Evolutionary conservation across 2,329 filamentous ascomycete genomes (phyloP).

Genomic region (Penicillium sp.): DNA sequence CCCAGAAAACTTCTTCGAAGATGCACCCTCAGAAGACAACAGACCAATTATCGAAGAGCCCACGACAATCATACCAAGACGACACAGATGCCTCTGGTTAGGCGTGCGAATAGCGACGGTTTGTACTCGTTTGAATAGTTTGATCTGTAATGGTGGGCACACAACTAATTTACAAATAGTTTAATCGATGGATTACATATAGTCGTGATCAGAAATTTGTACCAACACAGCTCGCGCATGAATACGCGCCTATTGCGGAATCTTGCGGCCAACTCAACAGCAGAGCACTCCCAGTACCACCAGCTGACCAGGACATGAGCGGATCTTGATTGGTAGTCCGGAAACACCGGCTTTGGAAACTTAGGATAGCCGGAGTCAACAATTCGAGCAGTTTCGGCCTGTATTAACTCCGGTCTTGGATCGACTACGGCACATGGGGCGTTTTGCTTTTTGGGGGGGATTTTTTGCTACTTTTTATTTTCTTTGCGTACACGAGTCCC

Average conservation of each 20-base stretch:
- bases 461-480: not conserved
- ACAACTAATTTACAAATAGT: slow-evolving; percentile 20
- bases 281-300: not conserved
- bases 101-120: slow-evolving; percentile 46
- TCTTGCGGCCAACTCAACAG: slow-evolving; percentile 13
- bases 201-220: slow-evolving; percentile 32
- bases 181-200: slow-evolving; percentile 44
- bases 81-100: slow-evolving; percentile 54
- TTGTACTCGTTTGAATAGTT: slow-evolving; percentile 18
- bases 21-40: slow-evolving; percentile 53
- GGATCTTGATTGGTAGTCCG: not conserved
- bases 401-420: not conserved
- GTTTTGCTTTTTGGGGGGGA: not conserved
- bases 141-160: not conserved
- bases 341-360: not conserved
- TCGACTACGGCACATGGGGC: not conserved
- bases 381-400: not conserved
- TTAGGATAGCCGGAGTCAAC: not conserved
- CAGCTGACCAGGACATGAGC: slow-evolving; percentile 6
- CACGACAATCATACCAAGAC: slow-evolving; percentile 49
- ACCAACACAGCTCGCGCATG: slow-evolving; percentile 31
- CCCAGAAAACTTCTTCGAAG: slow-evolving; percentile 52
- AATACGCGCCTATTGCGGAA: slow-evolving; percentile 21
- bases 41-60: slow-evolving; percentile 53
- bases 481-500: not conserved